Percentiles rank a stretch among this genome's conserved stretches.
These are phyloP conservation scores for Pyrenochaeta sp. DNA, from an alignment of 2,329 filamentous ascomycete species.

Conservation along the genomic window DNA sequence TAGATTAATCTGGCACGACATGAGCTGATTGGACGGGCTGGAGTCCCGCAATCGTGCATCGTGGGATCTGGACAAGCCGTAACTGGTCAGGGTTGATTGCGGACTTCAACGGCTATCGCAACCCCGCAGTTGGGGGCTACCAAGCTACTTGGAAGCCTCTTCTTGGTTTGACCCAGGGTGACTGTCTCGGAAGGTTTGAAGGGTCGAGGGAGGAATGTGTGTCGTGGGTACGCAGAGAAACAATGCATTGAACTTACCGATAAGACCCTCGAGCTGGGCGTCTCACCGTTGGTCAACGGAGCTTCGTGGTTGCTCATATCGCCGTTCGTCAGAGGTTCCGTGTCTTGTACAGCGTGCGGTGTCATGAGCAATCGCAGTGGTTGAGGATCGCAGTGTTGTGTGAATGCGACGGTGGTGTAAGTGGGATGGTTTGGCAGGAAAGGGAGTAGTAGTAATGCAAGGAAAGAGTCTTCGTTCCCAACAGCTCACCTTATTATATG, in stretches of 20 bases:
- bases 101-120: neutral
- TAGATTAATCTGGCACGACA: slow-evolving; percentile 3
- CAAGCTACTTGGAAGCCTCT: neutral
- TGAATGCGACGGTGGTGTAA: slow-evolving; percentile 10
- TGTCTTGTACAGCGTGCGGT: slow-evolving; percentile 45
- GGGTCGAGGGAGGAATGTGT: neutral
- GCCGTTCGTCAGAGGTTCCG: slow-evolving; percentile 29
- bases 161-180: neutral
- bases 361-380: slow-evolving; percentile 27
- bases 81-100: slow-evolving; percentile 19
- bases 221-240: neutral
- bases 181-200: neutral
- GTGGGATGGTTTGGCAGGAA: slow-evolving; percentile 9
- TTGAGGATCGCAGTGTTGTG: slow-evolving; percentile 5
- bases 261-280: slow-evolving; percentile 48
- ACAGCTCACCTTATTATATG: slow-evolving; percentile 34
- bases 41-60: slow-evolving; percentile 13
- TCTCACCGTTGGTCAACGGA: slow-evolving; percentile 52
- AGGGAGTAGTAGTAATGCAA: slow-evolving; percentile 15
- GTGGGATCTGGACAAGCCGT: slow-evolving; percentile 7
- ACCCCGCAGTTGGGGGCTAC: slow-evolving; percentile 4
- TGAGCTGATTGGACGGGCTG: slow-evolving; percentile 16
- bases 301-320: slow-evolving; percentile 40
- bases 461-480: slow-evolving; percentile 9
- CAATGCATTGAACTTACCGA: slow-evolving; percentile 41